These are phyloP conservation scores for Stagonosporopsis tanaceti DNA, from an alignment of 2,329 filamentous ascomycete species.

Conservation along the genomic window DNA sequence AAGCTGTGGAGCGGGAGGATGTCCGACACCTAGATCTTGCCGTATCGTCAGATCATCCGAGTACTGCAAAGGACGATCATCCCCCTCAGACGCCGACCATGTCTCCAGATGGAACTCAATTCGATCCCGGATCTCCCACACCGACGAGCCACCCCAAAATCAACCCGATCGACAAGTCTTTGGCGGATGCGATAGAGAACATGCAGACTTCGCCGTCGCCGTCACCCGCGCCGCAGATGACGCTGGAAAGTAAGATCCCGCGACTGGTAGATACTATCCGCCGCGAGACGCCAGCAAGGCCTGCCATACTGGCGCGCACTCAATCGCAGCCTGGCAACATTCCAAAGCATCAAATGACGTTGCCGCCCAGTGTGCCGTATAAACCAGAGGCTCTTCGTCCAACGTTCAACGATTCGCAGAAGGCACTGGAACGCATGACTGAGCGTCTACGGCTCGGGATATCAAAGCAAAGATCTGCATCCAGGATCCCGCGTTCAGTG, in stretches of 20 bases:
- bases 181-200: conserved; percentile 47
- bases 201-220: conserved; percentile 43
- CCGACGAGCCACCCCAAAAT: conserved; percentile 40
- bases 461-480: conserved; percentile 70
- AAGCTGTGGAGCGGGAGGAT: conserved; percentile 59
- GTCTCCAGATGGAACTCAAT: conserved; percentile 26
- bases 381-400: conserved; percentile 35
- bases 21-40: conserved; percentile 70
- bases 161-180: conserved; percentile 45
- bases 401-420: conserved; percentile 47
- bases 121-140: conserved; percentile 41
- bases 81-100: conserved; percentile 38
- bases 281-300: conserved; percentile 40
- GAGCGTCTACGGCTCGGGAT: conserved; percentile 73
- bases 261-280: conserved; percentile 46
- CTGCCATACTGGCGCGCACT: conserved; percentile 39
- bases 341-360: conserved; percentile 27
- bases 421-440: conserved; percentile 72
- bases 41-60: conserved; percentile 53
- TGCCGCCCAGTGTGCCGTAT: conserved; percentile 26
- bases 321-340: conserved; percentile 49
- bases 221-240: conserved; percentile 22
- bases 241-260: conserved; percentile 50
- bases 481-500: conserved; percentile 84
- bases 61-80: conserved; percentile 34